Evolutionary conservation across 1,284 basidiomycete genomes (phyloP), one percentile per base, ranked within the genome.

Genomic region (Boletus smithii): DNA sequence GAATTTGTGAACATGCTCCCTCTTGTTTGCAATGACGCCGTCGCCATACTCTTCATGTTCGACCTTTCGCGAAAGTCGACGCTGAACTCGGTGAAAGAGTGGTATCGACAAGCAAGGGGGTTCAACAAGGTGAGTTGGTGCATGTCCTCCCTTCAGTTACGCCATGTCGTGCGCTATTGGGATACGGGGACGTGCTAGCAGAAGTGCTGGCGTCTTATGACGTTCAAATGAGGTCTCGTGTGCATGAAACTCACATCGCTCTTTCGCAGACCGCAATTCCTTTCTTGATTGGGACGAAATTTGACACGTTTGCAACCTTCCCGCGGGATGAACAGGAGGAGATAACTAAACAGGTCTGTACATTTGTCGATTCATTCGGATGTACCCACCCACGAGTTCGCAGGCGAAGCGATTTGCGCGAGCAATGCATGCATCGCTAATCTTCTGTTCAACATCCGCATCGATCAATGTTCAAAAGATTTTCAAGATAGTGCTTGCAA

Each of bases 391-490:
- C 24, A 59, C 52, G n/a, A 32, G 51, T 45, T 42, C 39, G 27
- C 59, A 91, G 87, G 93, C 94, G 32, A 93, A 95, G 67, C 83
- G 95, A 56, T 99, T 98, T 70, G 91, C 93, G 46, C 88, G 92
- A 66, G 95, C 95, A 39, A 99, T 98, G 95, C 94, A 97, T 64
- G 94, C 95, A 8, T 95, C 94, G 8, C 74, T 99, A 60, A 95
- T 98, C 69, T 99, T 98, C 72, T 98, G 94, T 72, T 97, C 94
- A 36, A 98, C 95, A 33, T 91, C 91, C 32, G 93, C 95, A 57
- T 93, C 93, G 50, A 97, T 98, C 75, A 98, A 99, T 68, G 95
- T 99, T 44, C 95, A 98, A 77, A 97, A 98, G 79, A 98, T 98
- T 59, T 97, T 97, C 84, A 97, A 97, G 76, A 94, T 95, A 68